Evolutionary conservation across 805 yeast genomes (phyloP), one percentile per base, ranked within the genome.

Genomic region (Sugiyamaella floridensis): DNA sequence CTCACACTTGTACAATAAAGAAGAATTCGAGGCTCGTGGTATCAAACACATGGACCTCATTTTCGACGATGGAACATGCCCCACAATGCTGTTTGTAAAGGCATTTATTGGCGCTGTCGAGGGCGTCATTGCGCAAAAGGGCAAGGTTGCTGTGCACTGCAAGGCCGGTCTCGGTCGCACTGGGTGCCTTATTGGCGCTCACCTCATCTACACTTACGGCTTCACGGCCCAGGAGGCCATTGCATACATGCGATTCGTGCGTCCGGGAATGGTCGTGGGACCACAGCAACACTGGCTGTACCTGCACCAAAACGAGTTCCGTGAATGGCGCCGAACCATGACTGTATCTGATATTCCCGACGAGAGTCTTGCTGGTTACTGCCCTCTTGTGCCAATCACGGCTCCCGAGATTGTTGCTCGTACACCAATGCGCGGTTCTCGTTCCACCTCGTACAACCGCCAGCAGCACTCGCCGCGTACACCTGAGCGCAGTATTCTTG

Each of bases 181-280:
- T 0, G 99, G 99, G 16, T 93, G 99, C 71, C 77, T 93, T 48
- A 93, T 93, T 58, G 99, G 99, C 6, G 99, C 99, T 0, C 96
- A 92, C 69, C 75, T 93, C 59, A 93, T 93, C 48, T 93, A 93
- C 67, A 89, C 96, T 1, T 93, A 92, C 67, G 97, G 97, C 0
- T 93, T 93, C 66, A 93, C 98, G 4, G 99, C 99, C 2, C 86
- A 80, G 66, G 99, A 93, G 69, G 93, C 96, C 69, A 93, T 93
- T 62, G 96, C 92, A 1, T 93, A 89, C 66, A 86, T 93, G 92
- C 79, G 99, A 67, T 86, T 93, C 80, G 77, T 93, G 57, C 80
- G 99, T 60, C 99, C 99, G 0, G 99, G 99, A 43, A 93, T 93
- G 99, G 97, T 93, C n/a, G 99, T 93, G 29, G 99, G 99, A 0